phyloP scores from a whole-genome alignment of 257 asterid genomes.

The Schizonepeta tenuifolia region DNA sequence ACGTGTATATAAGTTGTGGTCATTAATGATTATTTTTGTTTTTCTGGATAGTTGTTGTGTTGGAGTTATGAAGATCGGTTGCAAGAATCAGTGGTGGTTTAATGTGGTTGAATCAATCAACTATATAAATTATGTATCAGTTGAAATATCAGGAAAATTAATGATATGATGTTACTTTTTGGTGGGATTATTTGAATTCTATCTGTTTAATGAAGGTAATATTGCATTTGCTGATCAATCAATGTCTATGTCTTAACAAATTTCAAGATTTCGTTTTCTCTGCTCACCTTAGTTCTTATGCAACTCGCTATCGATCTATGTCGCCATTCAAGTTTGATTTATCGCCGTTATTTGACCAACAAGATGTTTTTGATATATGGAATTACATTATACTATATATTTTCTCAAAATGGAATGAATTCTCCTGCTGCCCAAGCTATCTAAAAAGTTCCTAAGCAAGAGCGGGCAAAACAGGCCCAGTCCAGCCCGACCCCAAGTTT shows the following conservation, averaged over 20 bases:
- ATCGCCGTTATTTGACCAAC: too few relatives aligned
- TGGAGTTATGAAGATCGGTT: slow-evolving; percentile 57
- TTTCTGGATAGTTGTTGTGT: slow-evolving; percentile 67
- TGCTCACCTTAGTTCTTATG: too few relatives aligned
- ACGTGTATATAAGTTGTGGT: slow-evolving; percentile 31
- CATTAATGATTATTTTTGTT: background rate
- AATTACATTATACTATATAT: too few relatives aligned
- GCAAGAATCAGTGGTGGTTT: slow-evolving; percentile 3
- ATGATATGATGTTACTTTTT: background rate
- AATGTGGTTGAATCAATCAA: background rate
- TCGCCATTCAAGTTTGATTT: too few relatives aligned
- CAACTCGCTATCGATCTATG: too few relatives aligned
- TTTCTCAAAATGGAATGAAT: too few relatives aligned
- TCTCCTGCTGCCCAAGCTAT: too few relatives aligned
- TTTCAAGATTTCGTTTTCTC: background rate
- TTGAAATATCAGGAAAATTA: background rate
- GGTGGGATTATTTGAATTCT: background rate
- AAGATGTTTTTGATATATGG: too few relatives aligned
- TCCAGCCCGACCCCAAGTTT: too few relatives aligned
- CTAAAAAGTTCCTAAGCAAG: too few relatives aligned
- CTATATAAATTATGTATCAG: background rate
- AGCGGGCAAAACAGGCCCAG: too few relatives aligned
- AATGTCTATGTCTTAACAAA: background rate
- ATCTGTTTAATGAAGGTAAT: background rate
- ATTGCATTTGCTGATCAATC: too few relatives aligned